A percentile compares a stretch with the other conserved stretches of the same genome.
phyloP scores from a whole-genome alignment of 345 rosid species.

The Citrus sp. region DNA sequence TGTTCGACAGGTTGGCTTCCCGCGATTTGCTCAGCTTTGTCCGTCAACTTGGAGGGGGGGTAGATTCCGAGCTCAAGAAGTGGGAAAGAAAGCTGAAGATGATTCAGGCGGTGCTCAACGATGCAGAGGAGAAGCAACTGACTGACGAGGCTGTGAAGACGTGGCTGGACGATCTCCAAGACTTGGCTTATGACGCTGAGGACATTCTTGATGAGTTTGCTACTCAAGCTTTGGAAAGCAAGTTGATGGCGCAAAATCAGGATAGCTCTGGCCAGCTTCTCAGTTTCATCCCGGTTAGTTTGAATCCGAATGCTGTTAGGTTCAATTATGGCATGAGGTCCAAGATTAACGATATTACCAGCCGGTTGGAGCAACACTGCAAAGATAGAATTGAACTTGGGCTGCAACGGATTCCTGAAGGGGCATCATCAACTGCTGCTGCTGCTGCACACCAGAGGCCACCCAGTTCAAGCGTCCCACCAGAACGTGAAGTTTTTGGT shows the following conservation, averaged over 20 bases:
- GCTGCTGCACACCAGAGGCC: neutral
- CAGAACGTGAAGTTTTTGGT: neutral
- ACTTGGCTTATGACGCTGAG: no score
- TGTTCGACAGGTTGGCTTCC: neutral
- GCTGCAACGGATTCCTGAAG: neutral
- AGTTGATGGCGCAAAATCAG: no score
- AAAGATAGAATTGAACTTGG: neutral
- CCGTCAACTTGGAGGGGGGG: neutral
- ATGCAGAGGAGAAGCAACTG: neutral
- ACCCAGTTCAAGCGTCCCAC: neutral
- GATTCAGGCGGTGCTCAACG: neutral
- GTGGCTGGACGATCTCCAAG: no score
- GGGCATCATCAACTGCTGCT: neutral
- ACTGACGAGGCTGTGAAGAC: neutral
- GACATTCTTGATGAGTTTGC: no score
- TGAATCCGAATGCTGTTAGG: neutral
- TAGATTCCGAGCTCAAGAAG: neutral
- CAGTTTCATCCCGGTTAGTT: no score
- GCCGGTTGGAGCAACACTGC: neutral
- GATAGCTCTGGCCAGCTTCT: no score
- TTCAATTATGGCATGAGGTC: neutral
- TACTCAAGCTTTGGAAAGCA: no score
- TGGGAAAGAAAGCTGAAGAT: neutral
- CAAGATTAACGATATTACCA: neutral
- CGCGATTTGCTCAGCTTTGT: neutral